These are phyloP conservation scores for Neckera pumila DNA, from an alignment of 225 moss, liverwort and hornwort genomes.

Conservation along the genomic window DNA sequence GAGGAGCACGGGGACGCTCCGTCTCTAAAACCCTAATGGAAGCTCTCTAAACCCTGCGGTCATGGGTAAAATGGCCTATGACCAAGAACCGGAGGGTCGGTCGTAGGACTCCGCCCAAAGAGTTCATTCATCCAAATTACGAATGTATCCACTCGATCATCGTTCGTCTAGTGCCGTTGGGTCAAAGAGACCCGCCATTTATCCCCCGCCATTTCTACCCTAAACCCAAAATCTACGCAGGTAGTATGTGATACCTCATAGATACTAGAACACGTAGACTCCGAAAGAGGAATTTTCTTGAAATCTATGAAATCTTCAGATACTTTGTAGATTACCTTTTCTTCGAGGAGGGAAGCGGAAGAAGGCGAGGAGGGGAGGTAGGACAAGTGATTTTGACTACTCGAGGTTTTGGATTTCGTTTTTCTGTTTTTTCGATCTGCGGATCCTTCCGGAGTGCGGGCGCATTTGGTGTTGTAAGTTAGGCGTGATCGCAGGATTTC, in stretches of 20 bases:
- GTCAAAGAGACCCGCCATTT: background rate
- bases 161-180: background rate
- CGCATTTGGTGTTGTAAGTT: background rate
- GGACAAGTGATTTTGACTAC: background rate
- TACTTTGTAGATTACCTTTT: background rate
- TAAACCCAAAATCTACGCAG: fast-evolving
- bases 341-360: background rate
- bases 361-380: background rate
- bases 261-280: background rate
- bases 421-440: background rate
- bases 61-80: background rate
- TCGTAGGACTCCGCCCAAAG: background rate
- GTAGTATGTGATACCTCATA: fast-evolving
- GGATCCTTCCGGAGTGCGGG: background rate
- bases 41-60: slow-evolving; percentile 7
- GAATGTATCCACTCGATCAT: background rate
- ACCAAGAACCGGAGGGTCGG: background rate
- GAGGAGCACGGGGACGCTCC: too few species aligned
- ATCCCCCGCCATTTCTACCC: slow-evolving; percentile 17
- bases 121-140: background rate
- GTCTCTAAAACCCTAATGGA: background rate
- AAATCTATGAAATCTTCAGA: fast-evolving
- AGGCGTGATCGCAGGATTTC: background rate
- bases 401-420: background rate
- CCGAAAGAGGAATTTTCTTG: fast-evolving